A percentile compares a stretch with the other conserved stretches of the same genome.
Evolutionary conservation across 768 basidiomycete species (phyloP).

Genomic region (Lyophyllum decastes): DNA sequence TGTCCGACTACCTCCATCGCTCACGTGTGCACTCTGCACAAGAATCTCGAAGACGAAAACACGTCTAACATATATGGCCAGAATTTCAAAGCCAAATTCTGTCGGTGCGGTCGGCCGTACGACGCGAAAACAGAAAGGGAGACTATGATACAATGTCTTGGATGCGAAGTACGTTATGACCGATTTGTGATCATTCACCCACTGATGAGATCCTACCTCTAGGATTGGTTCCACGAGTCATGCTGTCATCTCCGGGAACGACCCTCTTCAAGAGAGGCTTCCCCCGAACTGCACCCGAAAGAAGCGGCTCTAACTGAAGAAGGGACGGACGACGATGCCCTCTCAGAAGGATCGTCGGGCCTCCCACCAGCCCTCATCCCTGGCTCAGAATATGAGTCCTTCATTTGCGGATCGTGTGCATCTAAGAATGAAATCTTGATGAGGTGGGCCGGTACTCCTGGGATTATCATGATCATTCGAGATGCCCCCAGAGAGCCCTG

Average conservation of each 20-base stretch:
- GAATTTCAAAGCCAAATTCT: slow-evolving; percentile 74
- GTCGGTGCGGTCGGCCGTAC: slow-evolving; percentile 73
- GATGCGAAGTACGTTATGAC: slow-evolving; percentile 71
- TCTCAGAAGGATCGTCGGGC: slow-evolving; percentile 62
- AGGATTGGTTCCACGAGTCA: slow-evolving; percentile 94
- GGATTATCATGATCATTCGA: slow-evolving; percentile 68
- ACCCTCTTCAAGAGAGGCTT: slow-evolving; percentile 49
- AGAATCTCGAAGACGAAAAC: slow-evolving; percentile 54
- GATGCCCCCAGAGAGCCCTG: slow-evolving; percentile 47
- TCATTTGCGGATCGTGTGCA: slow-evolving; percentile 77
- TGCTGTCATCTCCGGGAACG: slow-evolving; percentile 79
- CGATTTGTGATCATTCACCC: slow-evolving; percentile 1
- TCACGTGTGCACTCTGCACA: slow-evolving; percentile 67
- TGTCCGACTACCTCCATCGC: slow-evolving; percentile 70
- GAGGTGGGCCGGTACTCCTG: slow-evolving; percentile 68
- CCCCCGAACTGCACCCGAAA: slow-evolving; percentile 27
- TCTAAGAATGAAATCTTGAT: slow-evolving; percentile 49
- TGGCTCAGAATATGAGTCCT: slow-evolving; percentile 70
- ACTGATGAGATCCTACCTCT: slow-evolving; percentile 13
- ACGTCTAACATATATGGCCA: slow-evolving; percentile 64
- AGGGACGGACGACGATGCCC: slow-evolving; percentile 44
- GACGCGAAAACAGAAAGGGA: slow-evolving; percentile 74
- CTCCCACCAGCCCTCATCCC: slow-evolving; percentile 70
- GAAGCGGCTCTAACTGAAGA: slow-evolving; percentile 18
- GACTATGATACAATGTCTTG: slow-evolving; percentile 87